Percentiles rank a stretch among this genome's conserved stretches.
phyloP scores from a whole-genome alignment of 2,329 filamentous ascomycete species.

The Acrocalymma vagum region DNA sequence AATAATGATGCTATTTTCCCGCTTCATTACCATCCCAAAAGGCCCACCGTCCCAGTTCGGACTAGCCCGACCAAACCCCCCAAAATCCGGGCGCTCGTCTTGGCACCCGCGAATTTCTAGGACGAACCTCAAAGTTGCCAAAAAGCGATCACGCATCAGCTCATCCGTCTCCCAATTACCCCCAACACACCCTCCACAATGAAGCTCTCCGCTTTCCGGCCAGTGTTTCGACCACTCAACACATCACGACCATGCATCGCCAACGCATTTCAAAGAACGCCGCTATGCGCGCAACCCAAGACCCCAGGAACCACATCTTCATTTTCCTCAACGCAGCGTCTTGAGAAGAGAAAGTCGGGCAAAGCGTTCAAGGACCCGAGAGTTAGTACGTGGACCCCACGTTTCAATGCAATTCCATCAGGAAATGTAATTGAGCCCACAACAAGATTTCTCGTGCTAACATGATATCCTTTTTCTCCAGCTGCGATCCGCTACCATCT shows the following conservation, averaged over 20 bases:
- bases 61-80: too few species aligned
- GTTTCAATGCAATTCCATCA: neutral
- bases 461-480: conserved; percentile 38
- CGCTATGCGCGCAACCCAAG: conserved; percentile 23
- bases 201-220: conserved; percentile 35
- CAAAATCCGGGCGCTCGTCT: too few species aligned
- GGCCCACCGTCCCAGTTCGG: too few species aligned
- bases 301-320: conserved; percentile 21
- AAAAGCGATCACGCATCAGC: too few species aligned
- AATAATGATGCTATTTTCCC: too few species aligned
- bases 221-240: conserved; percentile 28
- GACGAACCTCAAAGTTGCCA: too few species aligned
- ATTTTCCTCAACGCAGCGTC: conserved; percentile 40
- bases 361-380: conserved; percentile 33
- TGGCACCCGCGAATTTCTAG: too few species aligned
- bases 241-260: conserved; percentile 16
- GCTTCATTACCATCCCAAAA: too few species aligned
- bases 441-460: too few species aligned
- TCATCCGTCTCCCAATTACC: too few species aligned
- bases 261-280: conserved; percentile 11
- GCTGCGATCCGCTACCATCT: conserved; percentile 75
- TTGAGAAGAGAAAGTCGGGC: conserved; percentile 37
- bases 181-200: conserved; percentile 21
- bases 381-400: conserved; percentile 44
- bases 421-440: too few species aligned